These are phyloP conservation scores for Aspergillus incahuasiensis DNA, from an alignment of 495 filamentous ascomycete genomes.

Conservation along the genomic window DNA sequence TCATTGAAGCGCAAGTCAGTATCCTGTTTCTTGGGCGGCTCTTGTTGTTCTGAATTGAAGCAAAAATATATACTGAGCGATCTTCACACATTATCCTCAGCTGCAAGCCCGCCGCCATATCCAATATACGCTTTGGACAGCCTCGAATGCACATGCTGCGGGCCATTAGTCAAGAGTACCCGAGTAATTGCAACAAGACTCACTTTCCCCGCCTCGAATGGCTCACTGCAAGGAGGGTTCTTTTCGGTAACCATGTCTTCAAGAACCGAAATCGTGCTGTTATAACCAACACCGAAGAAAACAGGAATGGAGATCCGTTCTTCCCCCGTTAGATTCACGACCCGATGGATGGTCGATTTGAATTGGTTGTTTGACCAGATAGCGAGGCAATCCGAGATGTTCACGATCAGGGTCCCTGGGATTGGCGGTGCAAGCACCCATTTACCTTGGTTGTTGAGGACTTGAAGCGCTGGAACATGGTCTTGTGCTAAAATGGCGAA, in stretches of 20 bases:
- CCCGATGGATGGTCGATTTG: slow-evolving; percentile 46
- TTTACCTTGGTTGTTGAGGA: slow-evolving; percentile 33
- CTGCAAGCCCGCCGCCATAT: background rate
- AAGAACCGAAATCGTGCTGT: slow-evolving; percentile 24
- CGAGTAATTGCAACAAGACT: background rate
- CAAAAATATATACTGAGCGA: background rate
- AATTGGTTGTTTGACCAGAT: slow-evolving; percentile 45
- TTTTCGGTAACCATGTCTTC: slow-evolving; percentile 16
- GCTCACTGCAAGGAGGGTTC: slow-evolving; percentile 10
- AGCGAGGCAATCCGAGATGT: slow-evolving; percentile 45
- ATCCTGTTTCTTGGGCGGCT: too few species aligned
- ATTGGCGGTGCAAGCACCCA: slow-evolving; percentile 44
- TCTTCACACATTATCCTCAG: background rate
- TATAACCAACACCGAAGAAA: slow-evolving; percentile 39
- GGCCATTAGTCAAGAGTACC: background rate
- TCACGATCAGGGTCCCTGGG: slow-evolving; percentile 44
- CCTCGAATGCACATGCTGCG: background rate
- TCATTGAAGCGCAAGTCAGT: too few species aligned
- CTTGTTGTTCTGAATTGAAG: background rate
- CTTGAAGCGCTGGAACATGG: slow-evolving; percentile 40
- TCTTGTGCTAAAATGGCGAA: slow-evolving; percentile 40
- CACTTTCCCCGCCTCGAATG: slow-evolving; percentile 27
- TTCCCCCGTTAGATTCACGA: slow-evolving; percentile 40
- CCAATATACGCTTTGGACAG: background rate
- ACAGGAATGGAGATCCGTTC: slow-evolving; percentile 48